A percentile compares a stretch with the other conserved stretches of the same genome.
These are phyloP conservation scores for Pyrus hybrid DNA, from an alignment of 331 rosid species.

Conservation along the genomic window DNA sequence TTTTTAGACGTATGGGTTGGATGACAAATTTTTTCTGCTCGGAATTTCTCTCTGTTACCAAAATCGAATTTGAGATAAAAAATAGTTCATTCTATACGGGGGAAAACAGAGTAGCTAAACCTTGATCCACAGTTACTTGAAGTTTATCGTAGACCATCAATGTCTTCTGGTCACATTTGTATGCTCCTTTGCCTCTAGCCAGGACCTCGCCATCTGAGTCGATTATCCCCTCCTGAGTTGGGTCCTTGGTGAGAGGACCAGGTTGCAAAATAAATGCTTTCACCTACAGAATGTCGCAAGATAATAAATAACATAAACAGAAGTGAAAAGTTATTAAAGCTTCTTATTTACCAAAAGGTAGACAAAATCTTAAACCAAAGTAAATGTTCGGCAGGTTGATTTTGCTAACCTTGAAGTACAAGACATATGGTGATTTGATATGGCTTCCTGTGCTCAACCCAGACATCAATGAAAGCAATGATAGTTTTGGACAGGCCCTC, in stretches of 20 bases:
- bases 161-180: constrained; percentile 50
- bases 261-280: constrained; percentile 82
- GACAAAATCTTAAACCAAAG: background rate
- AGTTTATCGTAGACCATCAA: constrained; percentile 74
- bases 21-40: background rate
- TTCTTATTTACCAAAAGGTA: background rate
- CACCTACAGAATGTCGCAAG: constrained; percentile 43
- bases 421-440: constrained; percentile 72
- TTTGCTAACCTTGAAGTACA: constrained; percentile 60
- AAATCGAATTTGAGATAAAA: background rate
- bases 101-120: constrained; percentile 80
- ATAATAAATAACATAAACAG: no score
- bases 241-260: constrained; percentile 39
- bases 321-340: background rate
- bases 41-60: background rate
- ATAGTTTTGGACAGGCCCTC: constrained; percentile 51
- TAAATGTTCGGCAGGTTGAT: background rate
- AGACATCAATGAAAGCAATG: constrained; percentile 61
- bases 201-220: constrained; percentile 89
- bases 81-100: constrained; percentile 27
- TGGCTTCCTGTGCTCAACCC: constrained; percentile 51
- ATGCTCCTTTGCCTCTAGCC: constrained; percentile 77
- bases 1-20: background rate
- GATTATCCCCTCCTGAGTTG: constrained; percentile 64
- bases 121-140: constrained; percentile 75